These are phyloP conservation scores for Debaryomyces coudertii DNA, from an alignment of 1,139 yeast genomes.

Conservation along the genomic window DNA sequence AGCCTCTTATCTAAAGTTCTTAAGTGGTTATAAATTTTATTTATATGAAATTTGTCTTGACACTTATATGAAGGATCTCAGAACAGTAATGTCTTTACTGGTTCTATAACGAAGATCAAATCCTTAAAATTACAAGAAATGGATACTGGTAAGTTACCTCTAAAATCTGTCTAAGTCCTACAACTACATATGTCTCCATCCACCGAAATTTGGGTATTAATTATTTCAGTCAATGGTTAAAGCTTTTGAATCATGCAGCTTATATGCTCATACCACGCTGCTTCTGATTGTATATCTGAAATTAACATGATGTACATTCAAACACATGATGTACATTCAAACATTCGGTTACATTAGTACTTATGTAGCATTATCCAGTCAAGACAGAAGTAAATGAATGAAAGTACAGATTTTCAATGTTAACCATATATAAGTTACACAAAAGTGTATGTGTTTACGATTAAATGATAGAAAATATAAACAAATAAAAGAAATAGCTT, in stretches of 20 bases:
- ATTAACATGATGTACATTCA: too few species aligned
- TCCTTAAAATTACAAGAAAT: neutral
- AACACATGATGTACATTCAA: too few species aligned
- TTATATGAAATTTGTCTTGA: neutral
- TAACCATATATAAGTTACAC: neutral
- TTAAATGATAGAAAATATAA: slow-evolving; percentile 6
- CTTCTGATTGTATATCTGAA: too few species aligned
- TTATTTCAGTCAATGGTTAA: too few species aligned
- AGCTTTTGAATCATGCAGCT: neutral
- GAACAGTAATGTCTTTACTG: neutral
- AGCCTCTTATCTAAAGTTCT: neutral
- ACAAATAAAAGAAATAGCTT: neutral
- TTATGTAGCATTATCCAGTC: too few species aligned
- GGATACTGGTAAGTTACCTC: neutral
- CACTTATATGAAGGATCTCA: slow-evolving; percentile 2
- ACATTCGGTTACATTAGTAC: too few species aligned
- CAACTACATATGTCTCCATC: too few species aligned
- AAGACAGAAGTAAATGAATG: neutral
- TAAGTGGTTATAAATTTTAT: neutral
- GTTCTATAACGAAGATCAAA: neutral
- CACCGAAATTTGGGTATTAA: too few species aligned
- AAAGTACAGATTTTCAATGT: neutral
- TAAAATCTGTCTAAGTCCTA: too few species aligned
- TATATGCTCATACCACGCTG: too few species aligned
- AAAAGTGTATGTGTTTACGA: neutral